These are phyloP conservation scores for Zymoseptoria pseudotritici DNA, from an alignment of 2,329 filamentous ascomycete species.

Conservation along the genomic window DNA sequence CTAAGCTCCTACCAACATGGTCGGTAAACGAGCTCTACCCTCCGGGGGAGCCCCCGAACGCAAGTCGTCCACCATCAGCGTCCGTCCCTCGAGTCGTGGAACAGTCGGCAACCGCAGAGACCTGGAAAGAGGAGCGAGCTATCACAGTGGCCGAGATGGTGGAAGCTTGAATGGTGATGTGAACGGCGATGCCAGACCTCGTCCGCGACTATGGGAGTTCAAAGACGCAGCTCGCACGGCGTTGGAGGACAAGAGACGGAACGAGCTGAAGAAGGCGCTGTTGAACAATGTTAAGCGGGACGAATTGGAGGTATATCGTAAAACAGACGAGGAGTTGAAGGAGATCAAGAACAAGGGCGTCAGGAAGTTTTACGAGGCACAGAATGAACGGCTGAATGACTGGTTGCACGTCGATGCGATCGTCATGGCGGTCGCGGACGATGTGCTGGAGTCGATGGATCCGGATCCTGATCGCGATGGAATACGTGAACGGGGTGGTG, in stretches of 20 bases:
- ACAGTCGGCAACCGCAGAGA: constrained; percentile 5
- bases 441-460: constrained; percentile 54
- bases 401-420: constrained; percentile 54
- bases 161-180: constrained; percentile 12
- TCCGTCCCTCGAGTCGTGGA: constrained; percentile 7
- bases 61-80: not conserved
- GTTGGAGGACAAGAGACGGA: constrained; percentile 38
- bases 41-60: constrained; percentile 1
- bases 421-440: constrained; percentile 49
- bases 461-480: constrained; percentile 53
- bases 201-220: constrained; percentile 35
- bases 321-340: constrained; percentile 48
- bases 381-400: constrained; percentile 49
- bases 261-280: constrained; percentile 44
- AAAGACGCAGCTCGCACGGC: constrained; percentile 42
- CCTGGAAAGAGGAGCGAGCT: constrained; percentile 14
- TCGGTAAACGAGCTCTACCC: constrained; percentile 24
- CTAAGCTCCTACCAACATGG: constrained; percentile 15
- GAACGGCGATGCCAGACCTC: constrained; percentile 17
- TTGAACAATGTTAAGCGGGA: constrained; percentile 41
- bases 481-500: constrained; percentile 45
- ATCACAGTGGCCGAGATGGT: constrained; percentile 5
- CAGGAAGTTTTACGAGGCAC: constrained; percentile 47
- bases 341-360: constrained; percentile 46
- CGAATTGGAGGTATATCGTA: constrained; percentile 44